These are phyloP conservation scores for Exophiala aquamarina DNA, from an alignment of 2,329 filamentous ascomycete genomes.

Conservation along the genomic window DNA sequence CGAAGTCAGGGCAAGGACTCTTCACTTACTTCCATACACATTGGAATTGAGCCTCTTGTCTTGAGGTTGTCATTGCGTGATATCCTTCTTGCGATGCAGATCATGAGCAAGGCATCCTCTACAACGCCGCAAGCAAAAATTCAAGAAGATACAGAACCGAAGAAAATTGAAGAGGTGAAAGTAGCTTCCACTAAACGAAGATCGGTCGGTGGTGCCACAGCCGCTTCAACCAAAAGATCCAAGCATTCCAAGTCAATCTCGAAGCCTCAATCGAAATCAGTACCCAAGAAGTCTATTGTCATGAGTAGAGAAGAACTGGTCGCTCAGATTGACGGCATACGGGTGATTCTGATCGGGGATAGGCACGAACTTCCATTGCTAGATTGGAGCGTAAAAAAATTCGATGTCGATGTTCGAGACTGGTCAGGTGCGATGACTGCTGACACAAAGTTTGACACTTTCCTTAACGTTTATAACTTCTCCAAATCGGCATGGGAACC, in stretches of 20 bases:
- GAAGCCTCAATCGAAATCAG: conserved; percentile 40
- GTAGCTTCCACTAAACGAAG: conserved; percentile 45
- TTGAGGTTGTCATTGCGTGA: conserved; percentile 88
- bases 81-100: conserved; percentile 90
- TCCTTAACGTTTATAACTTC: conserved; percentile 98
- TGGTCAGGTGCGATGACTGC: conserved; percentile 88
- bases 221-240: conserved; percentile 43
- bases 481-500: conserved; percentile 99
- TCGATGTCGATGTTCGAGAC: conserved; percentile 79
- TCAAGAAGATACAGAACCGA: conserved; percentile 54
- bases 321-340: conserved; percentile 82
- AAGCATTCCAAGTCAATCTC: conserved; percentile 48
- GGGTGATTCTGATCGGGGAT: conserved; percentile 92
- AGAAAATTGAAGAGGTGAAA: conserved; percentile 48
- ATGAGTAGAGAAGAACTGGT: conserved; percentile 76
- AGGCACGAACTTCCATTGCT: conserved; percentile 92
- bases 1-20: conserved; percentile 59
- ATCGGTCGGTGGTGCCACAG: conserved; percentile 47
- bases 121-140: conserved; percentile 42
- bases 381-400: conserved; percentile 89
- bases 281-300: conserved; percentile 50
- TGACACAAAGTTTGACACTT: conserved; percentile 87
- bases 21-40: conserved; percentile 72
- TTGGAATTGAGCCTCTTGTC: conserved; percentile 88
- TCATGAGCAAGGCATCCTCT: conserved; percentile 79